A percentile compares a stretch with the other conserved stretches of the same genome.
Evolutionary conservation across 345 rosid species (phyloP).

Genomic region (Moricandia arvensis): DNA sequence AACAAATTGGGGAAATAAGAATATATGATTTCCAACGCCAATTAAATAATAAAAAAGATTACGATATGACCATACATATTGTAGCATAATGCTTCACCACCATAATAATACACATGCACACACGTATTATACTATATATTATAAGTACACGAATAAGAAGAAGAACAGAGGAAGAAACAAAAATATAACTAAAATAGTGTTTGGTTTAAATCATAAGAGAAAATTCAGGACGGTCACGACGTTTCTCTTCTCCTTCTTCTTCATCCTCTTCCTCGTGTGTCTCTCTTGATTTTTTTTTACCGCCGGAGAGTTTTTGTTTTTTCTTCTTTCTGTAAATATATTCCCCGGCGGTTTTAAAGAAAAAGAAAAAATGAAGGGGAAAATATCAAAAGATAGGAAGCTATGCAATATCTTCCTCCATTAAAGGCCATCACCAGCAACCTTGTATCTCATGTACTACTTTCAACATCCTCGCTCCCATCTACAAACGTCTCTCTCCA

Average conservation of each 20-base stretch:
- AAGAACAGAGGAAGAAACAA: background rate
- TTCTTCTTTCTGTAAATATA: background rate
- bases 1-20: constrained; percentile 19
- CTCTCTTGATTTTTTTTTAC: constrained; percentile 6
- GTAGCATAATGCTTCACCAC: constrained; percentile 24
- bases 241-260: constrained; percentile 29
- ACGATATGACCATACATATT: constrained; percentile 12
- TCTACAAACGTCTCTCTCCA: constrained; percentile 72
- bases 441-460: constrained; percentile 86
- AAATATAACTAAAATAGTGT: background rate
- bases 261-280: background rate
- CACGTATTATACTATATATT: constrained; percentile 1
- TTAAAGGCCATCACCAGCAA: constrained; percentile 59
- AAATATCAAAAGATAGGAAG: constrained; percentile 77
- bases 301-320: constrained; percentile 27
- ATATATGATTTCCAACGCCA: background rate
- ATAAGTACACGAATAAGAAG: background rate
- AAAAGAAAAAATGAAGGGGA: constrained; percentile 45
- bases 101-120: constrained; percentile 28
- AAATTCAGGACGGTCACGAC: constrained; percentile 34
- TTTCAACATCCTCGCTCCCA: constrained; percentile 86
- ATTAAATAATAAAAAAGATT: background rate
- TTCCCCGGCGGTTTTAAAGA: constrained; percentile 28
- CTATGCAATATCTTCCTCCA: constrained; percentile 81
- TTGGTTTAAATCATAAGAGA: constrained; percentile 11